A percentile compares a stretch with the other conserved stretches of the same genome.
Evolutionary conservation across 495 filamentous ascomycete species (phyloP).

Genomic region (Penicillium odoratum): DNA sequence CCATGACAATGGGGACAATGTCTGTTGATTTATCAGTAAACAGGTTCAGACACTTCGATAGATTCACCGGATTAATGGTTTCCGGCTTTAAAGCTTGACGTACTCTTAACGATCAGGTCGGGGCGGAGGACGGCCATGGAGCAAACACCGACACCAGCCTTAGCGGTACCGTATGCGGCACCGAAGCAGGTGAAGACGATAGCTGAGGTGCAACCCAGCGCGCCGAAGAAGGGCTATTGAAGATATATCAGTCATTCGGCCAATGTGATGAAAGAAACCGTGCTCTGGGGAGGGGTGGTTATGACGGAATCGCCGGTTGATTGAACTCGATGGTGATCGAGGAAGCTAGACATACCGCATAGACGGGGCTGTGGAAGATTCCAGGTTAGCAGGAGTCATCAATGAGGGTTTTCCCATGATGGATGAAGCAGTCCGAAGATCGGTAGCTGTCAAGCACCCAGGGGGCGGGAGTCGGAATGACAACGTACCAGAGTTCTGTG

Average conservation of each 20-base stretch:
- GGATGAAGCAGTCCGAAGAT: conserved; percentile 26
- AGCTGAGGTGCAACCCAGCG: conserved; percentile 96
- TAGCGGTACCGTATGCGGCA: conserved; percentile 97
- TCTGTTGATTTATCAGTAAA: conserved; percentile 54
- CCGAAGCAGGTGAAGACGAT: conserved; percentile 99
- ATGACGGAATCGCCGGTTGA: conserved; percentile 18
- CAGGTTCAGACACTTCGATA: not conserved
- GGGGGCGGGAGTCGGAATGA: conserved; percentile 36
- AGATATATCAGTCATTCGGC: conserved; percentile 28
- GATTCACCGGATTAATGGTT: not conserved
- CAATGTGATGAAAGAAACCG: conserved; percentile 1
- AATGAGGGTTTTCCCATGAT: conserved; percentile 13
- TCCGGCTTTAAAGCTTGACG: conserved; percentile 30
- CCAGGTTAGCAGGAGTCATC: conserved; percentile 40
- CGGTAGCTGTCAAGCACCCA: conserved; percentile 26
- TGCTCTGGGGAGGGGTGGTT: conserved; percentile 19
- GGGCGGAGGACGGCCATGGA: conserved; percentile 97
- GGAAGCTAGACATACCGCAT: conserved; percentile 79
- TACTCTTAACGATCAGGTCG: conserved; percentile 99
- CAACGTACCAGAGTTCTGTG: conserved; percentile 66
- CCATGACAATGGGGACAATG: conserved; percentile 99
- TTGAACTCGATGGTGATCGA: conserved; percentile 8
- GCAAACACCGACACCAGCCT: conserved; percentile 98
- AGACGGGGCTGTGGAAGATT: conserved; percentile 74
- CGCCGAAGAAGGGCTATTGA: conserved; percentile 94